Conservation (phyloP, 495 filamentous ascomycete species). For the Chaetomium tenue region DNA sequence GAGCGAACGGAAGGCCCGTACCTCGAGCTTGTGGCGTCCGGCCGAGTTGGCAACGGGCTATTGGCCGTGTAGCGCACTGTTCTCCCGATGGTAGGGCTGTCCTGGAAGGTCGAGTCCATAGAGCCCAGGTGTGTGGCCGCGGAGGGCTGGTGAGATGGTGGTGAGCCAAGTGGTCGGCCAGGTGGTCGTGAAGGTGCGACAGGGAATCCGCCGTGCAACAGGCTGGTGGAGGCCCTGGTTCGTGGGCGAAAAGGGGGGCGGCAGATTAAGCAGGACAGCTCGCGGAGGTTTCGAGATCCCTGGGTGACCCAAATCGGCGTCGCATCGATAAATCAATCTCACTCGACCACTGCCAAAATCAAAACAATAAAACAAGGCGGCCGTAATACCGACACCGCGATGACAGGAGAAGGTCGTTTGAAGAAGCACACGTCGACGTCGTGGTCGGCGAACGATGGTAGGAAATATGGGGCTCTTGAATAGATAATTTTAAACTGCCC, state of each 20-base stretch:
- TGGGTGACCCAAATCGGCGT: constrained; percentile 50
- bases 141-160: constrained; percentile 34
- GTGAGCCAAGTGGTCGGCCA: constrained; percentile 37
- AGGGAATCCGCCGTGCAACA: constrained; percentile 41
- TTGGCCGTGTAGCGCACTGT: constrained; percentile 31
- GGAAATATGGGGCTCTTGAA: background rate
- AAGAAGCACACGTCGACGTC: constrained; percentile 4
- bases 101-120: constrained; percentile 36
- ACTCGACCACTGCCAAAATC: constrained; percentile 8
- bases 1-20: constrained; percentile 23
- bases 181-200: constrained; percentile 42
- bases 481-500: constrained; percentile 5
- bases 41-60: constrained; percentile 30
- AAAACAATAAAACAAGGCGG: background rate
- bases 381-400: background rate
- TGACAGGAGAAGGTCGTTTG: background rate
- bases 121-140: constrained; percentile 26
- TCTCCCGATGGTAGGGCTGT: constrained; percentile 43
- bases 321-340: constrained; percentile 39
- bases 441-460: background rate
- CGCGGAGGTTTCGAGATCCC: constrained; percentile 49
- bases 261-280: constrained; percentile 40
- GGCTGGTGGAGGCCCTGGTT: constrained; percentile 19
- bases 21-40: constrained; percentile 30
- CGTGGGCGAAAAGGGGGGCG: constrained; percentile 19